Evolutionary conservation across 805 yeast species (phyloP), one percentile per base, ranked within the genome.

Genomic region (Myxozyma geophila): DNA sequence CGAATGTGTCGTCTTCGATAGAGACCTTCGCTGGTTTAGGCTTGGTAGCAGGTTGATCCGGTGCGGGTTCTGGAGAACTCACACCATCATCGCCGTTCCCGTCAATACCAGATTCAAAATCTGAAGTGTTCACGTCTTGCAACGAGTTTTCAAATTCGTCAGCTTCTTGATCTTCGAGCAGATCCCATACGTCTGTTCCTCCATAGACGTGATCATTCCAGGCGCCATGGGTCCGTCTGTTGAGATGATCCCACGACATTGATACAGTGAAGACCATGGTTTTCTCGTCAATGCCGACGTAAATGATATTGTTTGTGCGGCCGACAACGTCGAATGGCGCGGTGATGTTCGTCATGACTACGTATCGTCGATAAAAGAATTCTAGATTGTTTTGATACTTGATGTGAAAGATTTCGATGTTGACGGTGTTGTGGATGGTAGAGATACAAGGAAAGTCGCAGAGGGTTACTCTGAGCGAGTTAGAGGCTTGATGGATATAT

Each of bases 401-500:
- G 51, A 64, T 33, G 41, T 64, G 68, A 44, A 64, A 41, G 7
- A 64, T 50, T 47, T 64, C 61, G 43, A 64, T 52, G 21, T 58
- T 23, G 23, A 63, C 68, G 17, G 68, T 64, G 43, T 64, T 64
- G 55, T 64, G 67, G 37, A 64, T 64, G 10, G 68, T 64, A 13
- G 68, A 67, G 37, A 64, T 63, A 37, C 68, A 64, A 1, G 68
- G 68, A 50, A 64, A 64, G 33, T 64, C 55, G 54, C 68, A 64
- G 15, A 64, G 44, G 7, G 68, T 64, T n/a, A 64, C 68, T 13
- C 68, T 57, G 13, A 64, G 54, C 2, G 67, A 54, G 51, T 64
- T 64, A 7, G 68, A 54, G 10, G 54, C 67, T 46, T 64, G 68
- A 50, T 64, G 68, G 41, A 63, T 44, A 2, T 9, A 17, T 9